Evolutionary conservation across 805 yeast species (phyloP), one percentile per base, ranked within the genome.

Genomic region (Kuraishia molischiana): DNA sequence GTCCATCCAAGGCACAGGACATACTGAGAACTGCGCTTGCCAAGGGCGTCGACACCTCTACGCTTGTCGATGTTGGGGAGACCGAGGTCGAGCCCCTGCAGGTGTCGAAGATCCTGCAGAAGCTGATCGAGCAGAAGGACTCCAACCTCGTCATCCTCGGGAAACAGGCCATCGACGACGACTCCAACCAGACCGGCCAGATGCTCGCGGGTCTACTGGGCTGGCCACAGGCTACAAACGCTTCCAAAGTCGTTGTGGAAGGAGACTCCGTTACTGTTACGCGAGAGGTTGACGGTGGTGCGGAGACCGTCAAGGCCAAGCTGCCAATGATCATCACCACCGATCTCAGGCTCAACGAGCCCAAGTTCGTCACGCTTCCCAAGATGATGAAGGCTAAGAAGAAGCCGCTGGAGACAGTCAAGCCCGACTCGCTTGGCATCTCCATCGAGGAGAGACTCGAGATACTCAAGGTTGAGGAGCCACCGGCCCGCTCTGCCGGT

Each of bases 371-470:
- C n/a, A 77, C 95, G 11, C 70, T 92, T 54, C 97, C 96, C 43
- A 92, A 90, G 59, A 75, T 89, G 66, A 92, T 92, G 97, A 92
- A 92, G 69, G 97, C 97, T 39, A 92, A 92, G 69, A 89, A 89
- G 76, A 89, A 86, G 69, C 95, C 95, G 3, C 68, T 89, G 56
- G 85, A 77, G 49, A 68, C 75, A 53, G 58, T 74, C 59, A 61
- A 72, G 64, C 60, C 79, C 17, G 65, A 54, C n/a, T 94, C 84
- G 49, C 72, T 85, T 42, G 83, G 79, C n/a, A 69, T 82, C 24
- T 83, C 79, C 32, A 54, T 77, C 9, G 58, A 72, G 24, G 71
- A 74, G 28, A 74, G 90, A 50, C 61, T 89, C 42, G 78, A 84
- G 54, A 67, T 78, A 3, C 52, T 85, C 41, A 74, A 77, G 54